Base-by-base conservation (phyloP, 257 asterid genomes). In the Parsonsia alboflavescens region DNA sequence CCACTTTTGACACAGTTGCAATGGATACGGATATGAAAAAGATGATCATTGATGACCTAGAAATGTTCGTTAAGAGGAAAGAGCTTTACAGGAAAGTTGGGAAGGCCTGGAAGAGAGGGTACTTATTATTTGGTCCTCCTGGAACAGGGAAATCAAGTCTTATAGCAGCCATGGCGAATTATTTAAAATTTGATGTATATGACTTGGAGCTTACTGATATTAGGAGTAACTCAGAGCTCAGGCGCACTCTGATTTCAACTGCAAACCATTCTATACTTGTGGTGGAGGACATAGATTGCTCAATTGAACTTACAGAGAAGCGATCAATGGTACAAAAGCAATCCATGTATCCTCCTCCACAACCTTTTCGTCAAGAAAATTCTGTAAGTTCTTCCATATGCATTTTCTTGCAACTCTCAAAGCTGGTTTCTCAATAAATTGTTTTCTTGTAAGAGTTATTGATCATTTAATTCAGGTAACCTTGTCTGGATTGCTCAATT, bases 401-500 rank as follows among this genome's bases (percentile, higher is more conserved):
- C 15, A 50, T 17, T 50, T 50, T 16, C 2, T 50, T 50, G 21
- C 53, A 10, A 48, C 53, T 12, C 1, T 5, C 57, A 15, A 16
- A 50, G 57, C 57, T 16, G 57, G 7, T 50, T 15, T 50, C 17
- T 50, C 57, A 15, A 6, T 69, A n/a, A n/a, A n/a, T n/a, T n/a
- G n/a, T n/a, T n/a, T n/a, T n/a, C n/a, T n/a, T n/a, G n/a, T n/a
- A n/a, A n/a, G n/a, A n/a, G n/a, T n/a, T n/a, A n/a, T n/a, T n/a
- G n/a, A n/a, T n/a, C n/a, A n/a, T n/a, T n/a, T n/a, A n/a, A n/a
- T 74, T 15, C 49, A 89, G 96, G 80, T 89, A 6, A 89, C 91
- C 4, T 65, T 89, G 69, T 89, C 96, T 3, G 93, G 96, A 58
- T 64, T 88, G 64, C 85, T 89, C 45, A 89, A 89, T 67, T 88